Evolutionary conservation across 129 eudicot species (phyloP).

Genomic region (Heracleum sosnowskyi): DNA sequence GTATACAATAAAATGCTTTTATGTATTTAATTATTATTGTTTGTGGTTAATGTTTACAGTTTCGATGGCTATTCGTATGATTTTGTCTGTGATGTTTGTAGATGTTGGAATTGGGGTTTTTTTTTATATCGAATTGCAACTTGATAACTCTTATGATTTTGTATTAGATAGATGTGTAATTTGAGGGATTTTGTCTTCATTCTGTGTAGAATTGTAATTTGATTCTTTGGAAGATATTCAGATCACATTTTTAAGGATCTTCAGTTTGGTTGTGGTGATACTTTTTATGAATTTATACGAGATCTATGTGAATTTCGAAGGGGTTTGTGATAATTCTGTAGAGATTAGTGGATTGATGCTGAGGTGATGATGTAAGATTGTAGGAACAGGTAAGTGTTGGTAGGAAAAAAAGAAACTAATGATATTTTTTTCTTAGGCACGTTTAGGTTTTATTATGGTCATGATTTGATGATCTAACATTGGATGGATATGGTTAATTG

Average conservation of each 20-base stretch:
- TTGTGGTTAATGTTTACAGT: background rate
- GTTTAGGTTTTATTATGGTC: background rate
- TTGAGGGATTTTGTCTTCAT: background rate
- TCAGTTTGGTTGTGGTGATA: background rate
- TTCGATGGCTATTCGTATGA: background rate
- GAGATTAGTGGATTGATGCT: background rate
- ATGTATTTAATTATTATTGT: background rate
- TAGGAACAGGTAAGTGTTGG: no score
- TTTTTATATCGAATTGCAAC: background rate
- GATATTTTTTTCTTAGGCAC: background rate
- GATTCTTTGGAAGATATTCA: background rate
- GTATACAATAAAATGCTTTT: constrained; percentile 17
- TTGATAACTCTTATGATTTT: background rate
- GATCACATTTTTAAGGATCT: background rate
- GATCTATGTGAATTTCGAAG: background rate
- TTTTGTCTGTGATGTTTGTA: background rate
- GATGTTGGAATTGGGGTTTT: background rate
- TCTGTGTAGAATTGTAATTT: background rate
- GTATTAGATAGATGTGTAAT: background rate
- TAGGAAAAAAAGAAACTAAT: background rate
- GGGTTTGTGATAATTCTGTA: background rate
- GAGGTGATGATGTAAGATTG: background rate
- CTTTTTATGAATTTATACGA: background rate
- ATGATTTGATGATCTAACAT: background rate
- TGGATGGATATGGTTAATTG: background rate